phyloP scores from a whole-genome alignment of 768 basidiomycete species.

The Coprinopsis sp. region DNA sequence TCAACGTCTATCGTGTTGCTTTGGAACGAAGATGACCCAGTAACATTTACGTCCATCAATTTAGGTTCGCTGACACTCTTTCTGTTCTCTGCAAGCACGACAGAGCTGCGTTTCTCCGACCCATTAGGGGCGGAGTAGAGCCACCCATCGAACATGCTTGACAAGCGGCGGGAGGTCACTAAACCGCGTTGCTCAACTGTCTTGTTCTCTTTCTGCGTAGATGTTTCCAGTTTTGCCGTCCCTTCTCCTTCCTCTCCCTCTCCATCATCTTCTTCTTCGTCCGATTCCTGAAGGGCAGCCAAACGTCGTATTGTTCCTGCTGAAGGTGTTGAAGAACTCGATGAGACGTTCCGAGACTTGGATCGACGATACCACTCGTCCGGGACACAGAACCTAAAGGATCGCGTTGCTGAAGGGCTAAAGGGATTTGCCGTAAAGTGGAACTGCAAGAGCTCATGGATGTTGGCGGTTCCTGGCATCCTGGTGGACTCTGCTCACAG shows the following conservation, averaged over 20 bases:
- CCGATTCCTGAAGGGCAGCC: slow-evolving; percentile 45
- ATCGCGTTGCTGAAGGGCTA: slow-evolving; percentile 36
- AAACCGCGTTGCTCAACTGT: slow-evolving; percentile 49
- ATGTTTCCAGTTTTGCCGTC: slow-evolving; percentile 50
- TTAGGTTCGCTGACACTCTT: slow-evolving; percentile 73
- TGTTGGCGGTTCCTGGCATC: slow-evolving; percentile 36
- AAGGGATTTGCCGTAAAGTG: slow-evolving; percentile 40
- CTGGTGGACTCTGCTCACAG: slow-evolving; percentile 35
- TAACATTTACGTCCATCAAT: slow-evolving; percentile 45
- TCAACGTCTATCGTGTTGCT: slow-evolving; percentile 14
- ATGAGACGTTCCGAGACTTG: slow-evolving; percentile 48
- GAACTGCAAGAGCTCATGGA: slow-evolving; percentile 40
- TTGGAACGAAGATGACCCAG: slow-evolving; percentile 23
- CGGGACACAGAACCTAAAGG: slow-evolving; percentile 64
- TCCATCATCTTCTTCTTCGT: slow-evolving; percentile 34
- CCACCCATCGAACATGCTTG: slow-evolving; percentile 67
- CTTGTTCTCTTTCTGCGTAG: slow-evolving; percentile 20
- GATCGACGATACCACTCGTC: slow-evolving; percentile 78
- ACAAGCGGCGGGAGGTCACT: slow-evolving; percentile 55
- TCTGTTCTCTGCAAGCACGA: slow-evolving; percentile 34
- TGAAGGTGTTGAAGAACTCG: slow-evolving; percentile 42
- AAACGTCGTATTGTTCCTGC: slow-evolving; percentile 46
- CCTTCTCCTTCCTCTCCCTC: slow-evolving; percentile 47
- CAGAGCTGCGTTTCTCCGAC: slow-evolving; percentile 29
- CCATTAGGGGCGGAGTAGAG: slow-evolving; percentile 40